Conservation (phyloP, 2,329 filamentous ascomycete genomes). For the Nigrospora oryzae region DNA sequence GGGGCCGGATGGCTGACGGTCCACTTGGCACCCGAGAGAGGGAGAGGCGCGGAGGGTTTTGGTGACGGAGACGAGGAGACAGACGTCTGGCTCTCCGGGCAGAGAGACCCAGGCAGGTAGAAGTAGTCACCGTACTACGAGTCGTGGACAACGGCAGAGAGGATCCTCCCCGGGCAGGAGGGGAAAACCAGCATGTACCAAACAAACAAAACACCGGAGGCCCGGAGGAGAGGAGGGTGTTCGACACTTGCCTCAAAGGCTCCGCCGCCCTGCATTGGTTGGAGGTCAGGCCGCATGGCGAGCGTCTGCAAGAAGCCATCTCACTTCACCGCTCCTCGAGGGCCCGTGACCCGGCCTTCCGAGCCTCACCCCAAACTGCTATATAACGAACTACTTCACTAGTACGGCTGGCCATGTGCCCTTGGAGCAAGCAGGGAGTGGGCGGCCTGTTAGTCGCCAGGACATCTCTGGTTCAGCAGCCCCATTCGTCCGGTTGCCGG, state of each 20-base stretch:
- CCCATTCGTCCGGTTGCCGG: too few relatives aligned
- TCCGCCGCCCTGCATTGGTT: not conserved
- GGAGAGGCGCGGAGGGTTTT: not conserved
- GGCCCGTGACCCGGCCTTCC: not conserved
- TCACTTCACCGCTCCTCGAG: slow-evolving; percentile 1
- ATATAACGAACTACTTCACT: too few relatives aligned
- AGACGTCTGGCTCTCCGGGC: not conserved
- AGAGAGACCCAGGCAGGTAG: not conserved
- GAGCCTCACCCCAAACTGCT: too few relatives aligned
- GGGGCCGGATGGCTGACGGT: not conserved
- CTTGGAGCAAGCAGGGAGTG: too few relatives aligned
- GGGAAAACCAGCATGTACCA: too few relatives aligned
- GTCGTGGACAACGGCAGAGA: too few relatives aligned
- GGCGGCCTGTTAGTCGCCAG: too few relatives aligned
- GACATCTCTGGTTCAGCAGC: too few relatives aligned
- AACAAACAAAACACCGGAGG: not conserved
- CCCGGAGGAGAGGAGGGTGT: not conserved
- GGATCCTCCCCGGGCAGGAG: too few relatives aligned
- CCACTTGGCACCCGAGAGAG: not conserved
- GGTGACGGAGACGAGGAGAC: too few relatives aligned
- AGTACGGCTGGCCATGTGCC: too few relatives aligned
- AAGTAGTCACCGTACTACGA: too few relatives aligned
- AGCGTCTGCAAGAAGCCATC: not conserved
- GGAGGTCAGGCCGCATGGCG: not conserved
- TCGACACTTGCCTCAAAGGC: not conserved